Percentiles rank a stretch among this genome's conserved stretches.
Conservation (phyloP, 2,329 filamentous ascomycete genomes). For the Aphanoascus verrucosus region DNA sequence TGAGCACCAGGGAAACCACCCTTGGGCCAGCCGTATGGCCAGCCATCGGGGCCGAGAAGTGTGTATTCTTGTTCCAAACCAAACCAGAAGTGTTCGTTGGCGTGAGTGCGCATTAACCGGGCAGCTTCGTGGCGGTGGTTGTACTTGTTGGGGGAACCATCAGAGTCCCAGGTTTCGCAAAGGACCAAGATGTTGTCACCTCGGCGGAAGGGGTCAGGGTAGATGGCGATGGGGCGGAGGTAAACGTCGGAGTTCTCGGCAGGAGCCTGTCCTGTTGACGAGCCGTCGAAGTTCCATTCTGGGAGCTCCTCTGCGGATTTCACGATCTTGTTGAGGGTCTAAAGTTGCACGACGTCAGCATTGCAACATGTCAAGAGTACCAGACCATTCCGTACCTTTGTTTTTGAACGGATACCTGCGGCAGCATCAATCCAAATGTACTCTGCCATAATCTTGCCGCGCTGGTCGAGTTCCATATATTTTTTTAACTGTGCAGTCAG, state of each 20-base stretch:
- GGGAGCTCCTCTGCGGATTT: constrained; percentile 53
- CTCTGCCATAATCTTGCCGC: constrained; percentile 80
- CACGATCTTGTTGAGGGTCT: constrained; percentile 55
- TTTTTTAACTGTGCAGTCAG: constrained; percentile 60
- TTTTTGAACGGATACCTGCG: constrained; percentile 84
- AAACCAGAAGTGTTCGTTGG: constrained; percentile 83
- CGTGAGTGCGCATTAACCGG: constrained; percentile 81
- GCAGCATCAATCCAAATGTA: constrained; percentile 90
- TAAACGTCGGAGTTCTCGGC: constrained; percentile 97
- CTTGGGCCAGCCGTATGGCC: constrained; percentile 86
- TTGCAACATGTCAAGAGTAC: constrained; percentile 6
- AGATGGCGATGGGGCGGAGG: constrained; percentile 80
- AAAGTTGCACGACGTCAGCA: constrained; percentile 8
- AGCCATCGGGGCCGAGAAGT: constrained; percentile 70
- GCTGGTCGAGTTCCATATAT: constrained; percentile 84
- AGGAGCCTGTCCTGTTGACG: constrained; percentile 81
- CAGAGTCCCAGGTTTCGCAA: constrained; percentile 85
- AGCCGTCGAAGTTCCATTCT: constrained; percentile 79
- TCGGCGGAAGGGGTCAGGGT: constrained; percentile 81
- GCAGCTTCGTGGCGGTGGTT: constrained; percentile 91
- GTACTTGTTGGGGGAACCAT: constrained; percentile 94
- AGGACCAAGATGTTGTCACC: constrained; percentile 90
- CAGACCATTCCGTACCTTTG: constrained; percentile 59
- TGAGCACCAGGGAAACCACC: constrained; percentile 85
- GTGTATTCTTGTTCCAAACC: constrained; percentile 98